phyloP scores from a whole-genome alignment of 179 eudicot species.

The Pouteria campechiana region DNA sequence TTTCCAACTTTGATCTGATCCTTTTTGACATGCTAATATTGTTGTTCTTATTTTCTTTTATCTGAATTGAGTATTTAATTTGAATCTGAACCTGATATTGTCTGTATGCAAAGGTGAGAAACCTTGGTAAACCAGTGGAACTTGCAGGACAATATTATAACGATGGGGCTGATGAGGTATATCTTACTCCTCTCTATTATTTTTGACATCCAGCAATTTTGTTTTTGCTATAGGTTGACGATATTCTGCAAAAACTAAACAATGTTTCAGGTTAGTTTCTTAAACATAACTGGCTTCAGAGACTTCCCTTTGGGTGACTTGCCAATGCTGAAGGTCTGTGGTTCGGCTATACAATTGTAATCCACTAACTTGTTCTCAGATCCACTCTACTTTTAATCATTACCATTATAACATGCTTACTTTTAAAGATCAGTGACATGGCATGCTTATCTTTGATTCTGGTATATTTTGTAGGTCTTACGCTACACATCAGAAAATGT shows the following conservation, averaged over 20 bases:
- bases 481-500: constrained; percentile 76
- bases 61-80: too few relatives aligned
- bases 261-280: constrained; percentile 67
- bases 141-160: constrained; percentile 86
- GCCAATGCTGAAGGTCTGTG: constrained; percentile 89
- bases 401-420: too few relatives aligned
- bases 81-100: too few relatives aligned
- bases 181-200: too few relatives aligned
- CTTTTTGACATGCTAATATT: not conserved
- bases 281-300: constrained; percentile 91
- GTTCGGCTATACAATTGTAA: not conserved
- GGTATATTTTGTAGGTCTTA: constrained; percentile 43
- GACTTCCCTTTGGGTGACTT: constrained; percentile 98
- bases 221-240: not conserved
- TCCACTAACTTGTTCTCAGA: too few relatives aligned
- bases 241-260: constrained; percentile 1
- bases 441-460: not conserved
- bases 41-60: too few relatives aligned
- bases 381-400: too few relatives aligned
- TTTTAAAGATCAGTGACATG: too few relatives aligned
- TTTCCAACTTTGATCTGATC: not conserved
- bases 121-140: constrained; percentile 98
- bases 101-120: constrained; percentile 98
- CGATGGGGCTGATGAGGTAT: constrained; percentile 99
- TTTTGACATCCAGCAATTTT: constrained; percentile 1